Percentiles rank a stretch among this genome's conserved stretches.
These are phyloP conservation scores for Linderina pennispora DNA, from an alignment of 192 early-diverging fungal genomes.

Conservation along the genomic window DNA sequence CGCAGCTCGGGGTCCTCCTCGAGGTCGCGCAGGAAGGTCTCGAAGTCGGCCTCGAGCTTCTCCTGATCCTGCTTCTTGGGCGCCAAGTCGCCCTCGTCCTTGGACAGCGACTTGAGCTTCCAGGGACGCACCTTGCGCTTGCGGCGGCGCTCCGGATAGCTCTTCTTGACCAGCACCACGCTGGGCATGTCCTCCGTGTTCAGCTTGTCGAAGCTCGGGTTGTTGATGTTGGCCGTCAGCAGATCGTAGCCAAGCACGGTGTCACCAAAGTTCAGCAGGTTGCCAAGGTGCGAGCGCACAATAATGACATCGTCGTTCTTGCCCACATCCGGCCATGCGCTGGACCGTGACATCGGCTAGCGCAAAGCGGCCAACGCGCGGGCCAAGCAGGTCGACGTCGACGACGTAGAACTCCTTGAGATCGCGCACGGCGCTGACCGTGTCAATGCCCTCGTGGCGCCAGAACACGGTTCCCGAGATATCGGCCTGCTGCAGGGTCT, in stretches of 20 bases:
- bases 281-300: slow-evolving; percentile 88
- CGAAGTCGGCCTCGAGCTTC: slow-evolving; percentile 82
- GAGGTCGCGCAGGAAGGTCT: slow-evolving; percentile 94
- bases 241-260: slow-evolving; percentile 90
- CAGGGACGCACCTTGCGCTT: slow-evolving; percentile 82
- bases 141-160: slow-evolving; percentile 82
- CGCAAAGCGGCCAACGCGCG: slow-evolving; percentile 65
- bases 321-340: slow-evolving; percentile 67
- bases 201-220: slow-evolving; percentile 70
- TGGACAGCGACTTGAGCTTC: slow-evolving; percentile 82
- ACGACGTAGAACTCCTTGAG: slow-evolving; percentile 93
- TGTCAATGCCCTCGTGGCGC: slow-evolving; percentile 66
- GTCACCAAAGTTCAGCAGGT: slow-evolving; percentile 87
- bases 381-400: slow-evolving; percentile 82
- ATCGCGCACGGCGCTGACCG: slow-evolving; percentile 72
- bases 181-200: slow-evolving; percentile 68
- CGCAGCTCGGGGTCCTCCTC: slow-evolving; percentile 98
- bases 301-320: slow-evolving; percentile 81
- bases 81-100: slow-evolving; percentile 83
- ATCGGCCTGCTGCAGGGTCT: slow-evolving; percentile 71
- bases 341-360: slow-evolving; percentile 88
- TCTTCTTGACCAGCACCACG: slow-evolving; percentile 88
- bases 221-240: slow-evolving; percentile 85
- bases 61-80: slow-evolving; percentile 71
- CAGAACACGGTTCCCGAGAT: slow-evolving; percentile 73